Evolutionary conservation across 129 eudicot species (phyloP), one percentile per base, ranked within the genome.

Genomic region (Artemisia tridentata): DNA sequence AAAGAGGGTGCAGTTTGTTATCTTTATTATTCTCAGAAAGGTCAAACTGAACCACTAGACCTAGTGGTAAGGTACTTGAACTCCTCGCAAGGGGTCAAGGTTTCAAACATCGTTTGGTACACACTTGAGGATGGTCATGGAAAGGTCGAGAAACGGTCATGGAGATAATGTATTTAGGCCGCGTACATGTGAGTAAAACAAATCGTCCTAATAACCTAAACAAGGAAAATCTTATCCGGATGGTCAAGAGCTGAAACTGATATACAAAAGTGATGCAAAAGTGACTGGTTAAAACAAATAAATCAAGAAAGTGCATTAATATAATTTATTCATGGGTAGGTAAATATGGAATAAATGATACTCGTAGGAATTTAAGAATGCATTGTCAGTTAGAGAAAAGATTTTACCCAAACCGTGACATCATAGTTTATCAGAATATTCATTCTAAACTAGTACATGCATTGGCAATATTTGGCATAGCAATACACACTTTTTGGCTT

Each of bases 1-100:
- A 61, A 20, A 19, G 65, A 76, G 64, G 31, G 68, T 72, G 61
- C 49, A 41, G 71, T 69, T 49, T 76, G 71, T 21, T 55, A 29
- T 75, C 46, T 75, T 68, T n/a, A 18, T 18, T 56, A 50, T 19
- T 48, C 74, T 60, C 20, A 68, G 70, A 61, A 72, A 17, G 59
- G 11, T 55, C 38, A 62, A 63, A 45, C 29, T 27, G 31, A 27
- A 27, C 31, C 31, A 27, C 31, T 27, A 27, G 31, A 25, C 29
- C 29, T 25, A 25, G 29, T 25, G 29, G 29, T 25, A 25, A 25
- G 29, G 29, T 25, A 25, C 29, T 25, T 25, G 2, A 25, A 25
- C 29, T 25, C 29, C 29, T 25, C 29, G 2, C 2, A 23, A 1
- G 25, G 2, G 29, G 29, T 25, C 3, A 25, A 25, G 29, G 29